phyloP scores from a whole-genome alignment of 1,139 yeast genomes.

The Hyphopichia khmerensis region DNA sequence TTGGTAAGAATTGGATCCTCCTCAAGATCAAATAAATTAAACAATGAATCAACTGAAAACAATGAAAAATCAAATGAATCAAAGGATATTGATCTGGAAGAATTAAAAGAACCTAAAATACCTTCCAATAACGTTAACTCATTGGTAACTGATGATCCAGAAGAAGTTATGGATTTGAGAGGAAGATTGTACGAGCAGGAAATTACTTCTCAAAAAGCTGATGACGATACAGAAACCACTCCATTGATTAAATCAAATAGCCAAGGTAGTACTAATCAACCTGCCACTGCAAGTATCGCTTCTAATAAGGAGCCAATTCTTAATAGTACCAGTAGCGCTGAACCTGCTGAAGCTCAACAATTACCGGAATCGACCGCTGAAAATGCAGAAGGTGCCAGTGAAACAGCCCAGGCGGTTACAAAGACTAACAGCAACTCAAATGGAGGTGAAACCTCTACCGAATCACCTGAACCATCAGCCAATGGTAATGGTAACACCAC shows the following conservation, averaged over 20 bases:
- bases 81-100: constrained; percentile 9
- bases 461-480: constrained; percentile 1
- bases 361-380: no score
- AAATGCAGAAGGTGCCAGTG: background rate
- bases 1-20: constrained; percentile 21
- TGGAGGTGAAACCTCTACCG: background rate
- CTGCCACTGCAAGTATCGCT: background rate
- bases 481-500: background rate
- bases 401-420: background rate
- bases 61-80: constrained; percentile 10
- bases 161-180: constrained; percentile 40
- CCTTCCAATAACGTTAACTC: constrained; percentile 9
- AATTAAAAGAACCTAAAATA: constrained; percentile 10
- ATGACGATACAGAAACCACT: background rate
- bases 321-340: no score
- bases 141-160: constrained; percentile 34
- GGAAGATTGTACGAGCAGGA: constrained; percentile 37
- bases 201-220: constrained; percentile 7
- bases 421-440: background rate
- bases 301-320: background rate
- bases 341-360: background rate
- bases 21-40: constrained; percentile 14
- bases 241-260: background rate
- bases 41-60: constrained; percentile 5
- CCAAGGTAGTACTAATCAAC: no score